Evolutionary conservation across 495 filamentous ascomycete genomes (phyloP), one percentile per base, ranked within the genome.

Genomic region (Lasiosphaeriaceae sp.): DNA sequence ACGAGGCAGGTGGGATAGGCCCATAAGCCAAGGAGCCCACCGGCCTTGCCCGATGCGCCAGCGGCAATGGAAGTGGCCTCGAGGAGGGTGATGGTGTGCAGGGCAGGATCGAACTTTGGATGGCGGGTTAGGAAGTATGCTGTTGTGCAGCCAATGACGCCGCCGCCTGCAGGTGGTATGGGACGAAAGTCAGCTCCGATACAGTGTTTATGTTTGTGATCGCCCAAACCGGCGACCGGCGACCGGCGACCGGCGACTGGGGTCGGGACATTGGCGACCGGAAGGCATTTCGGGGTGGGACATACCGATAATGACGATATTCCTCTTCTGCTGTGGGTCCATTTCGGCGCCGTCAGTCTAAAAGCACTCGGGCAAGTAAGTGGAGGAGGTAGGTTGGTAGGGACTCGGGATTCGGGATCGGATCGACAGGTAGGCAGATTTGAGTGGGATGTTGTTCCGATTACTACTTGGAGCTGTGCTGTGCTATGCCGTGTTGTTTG

Each of bases 121-220:
- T 98, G 94, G 58, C 90, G 86, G 2, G 91, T 93, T 14, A 98
- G 77, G 67, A 88, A 97, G 72, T 98, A 98, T 51, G 94, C 94
- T 14, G 90, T 90, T 54, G 90, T 94, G 70, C 86, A 89, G 63
- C 94, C 94, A 65, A 98, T 96, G 54, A 98, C 92, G 66, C 94
- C 94, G 63, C 93, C 94, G 61, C 94, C 93, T 92, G 53, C 21
- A 20, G 16, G 11, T 2, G 45, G 19, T 46, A 11, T 29, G 39
- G 50, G 39, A 50, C 34, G 14, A 43, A 43, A 12, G 14, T 16
- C 39, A 16, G 12, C 14, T 43, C 16, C 12, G 39, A 43, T n/a
- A 17, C 5, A 35, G 7, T 35, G 31, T 12, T 12, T 12, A n/a
- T 31, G 26, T 31, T 4, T 17, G 31, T 4, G 46, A 5, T 47